A percentile compares a stretch with the other conserved stretches of the same genome.
These are phyloP conservation scores for Pleurotus salmoneostramineus DNA, from an alignment of 768 basidiomycete genomes.

Conservation along the genomic window DNA sequence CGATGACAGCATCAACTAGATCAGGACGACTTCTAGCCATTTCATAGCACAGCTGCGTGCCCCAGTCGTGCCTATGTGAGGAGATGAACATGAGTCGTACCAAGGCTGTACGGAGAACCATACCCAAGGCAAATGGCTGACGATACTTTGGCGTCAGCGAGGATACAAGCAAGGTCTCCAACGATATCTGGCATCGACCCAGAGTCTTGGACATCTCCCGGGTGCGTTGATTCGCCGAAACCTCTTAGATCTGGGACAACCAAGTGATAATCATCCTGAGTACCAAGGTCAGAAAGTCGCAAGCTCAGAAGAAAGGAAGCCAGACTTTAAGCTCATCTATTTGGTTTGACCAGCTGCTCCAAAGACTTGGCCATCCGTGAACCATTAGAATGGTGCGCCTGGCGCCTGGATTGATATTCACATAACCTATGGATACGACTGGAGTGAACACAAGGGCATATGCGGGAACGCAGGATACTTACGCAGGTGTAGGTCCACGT, in stretches of 20 bases:
- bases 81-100: background rate
- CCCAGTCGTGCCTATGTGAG: slow-evolving; percentile 68
- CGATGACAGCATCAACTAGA: slow-evolving; percentile 54
- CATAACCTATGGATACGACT: slow-evolving; percentile 50
- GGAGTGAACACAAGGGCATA: no score
- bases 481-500: slow-evolving; percentile 44
- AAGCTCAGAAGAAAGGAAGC: background rate
- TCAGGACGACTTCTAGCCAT: slow-evolving; percentile 67
- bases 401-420: slow-evolving; percentile 55
- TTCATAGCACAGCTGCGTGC: slow-evolving; percentile 62
- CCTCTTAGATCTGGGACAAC: slow-evolving; percentile 65
- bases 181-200: slow-evolving; percentile 59
- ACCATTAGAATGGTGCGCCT: slow-evolving; percentile 58
- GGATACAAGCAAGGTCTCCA: slow-evolving; percentile 59
- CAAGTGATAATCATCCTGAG: slow-evolving; percentile 56
- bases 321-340: slow-evolving; percentile 61
- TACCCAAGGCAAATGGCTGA: slow-evolving; percentile 65
- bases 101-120: slow-evolving; percentile 9
- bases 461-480: slow-evolving; percentile 13
- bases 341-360: slow-evolving; percentile 73
- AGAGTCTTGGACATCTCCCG: slow-evolving; percentile 56
- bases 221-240: slow-evolving; percentile 65
- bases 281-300: background rate
- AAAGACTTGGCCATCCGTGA: slow-evolving; percentile 77
- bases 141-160: slow-evolving; percentile 43